phyloP scores from a whole-genome alignment of 2,329 filamentous ascomycete species.

The Aureobasidium sp. region DNA sequence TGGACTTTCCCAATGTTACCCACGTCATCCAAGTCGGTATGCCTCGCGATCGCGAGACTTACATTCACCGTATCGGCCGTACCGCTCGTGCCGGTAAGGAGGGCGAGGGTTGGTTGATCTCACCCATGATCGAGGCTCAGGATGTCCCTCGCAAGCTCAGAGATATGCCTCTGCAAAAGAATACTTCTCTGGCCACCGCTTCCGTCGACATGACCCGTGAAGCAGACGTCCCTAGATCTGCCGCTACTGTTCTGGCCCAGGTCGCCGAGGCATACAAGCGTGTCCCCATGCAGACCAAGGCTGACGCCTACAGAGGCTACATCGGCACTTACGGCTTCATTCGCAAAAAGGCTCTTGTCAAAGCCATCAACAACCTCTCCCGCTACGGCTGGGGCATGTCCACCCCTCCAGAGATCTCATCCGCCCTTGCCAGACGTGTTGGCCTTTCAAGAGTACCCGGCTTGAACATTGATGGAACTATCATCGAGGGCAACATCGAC shows the following conservation, averaged over 20 bases:
- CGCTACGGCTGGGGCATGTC: constrained; percentile 47
- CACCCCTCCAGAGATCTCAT: constrained; percentile 39
- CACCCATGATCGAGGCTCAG: constrained; percentile 49
- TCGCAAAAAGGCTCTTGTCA: constrained; percentile 33
- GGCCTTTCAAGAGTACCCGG: constrained; percentile 25
- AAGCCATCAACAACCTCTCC: constrained; percentile 50
- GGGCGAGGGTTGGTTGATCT: constrained; percentile 63
- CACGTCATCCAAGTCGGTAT: constrained; percentile 47
- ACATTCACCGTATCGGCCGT: constrained; percentile 47
- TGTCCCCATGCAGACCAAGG: constrained; percentile 38
- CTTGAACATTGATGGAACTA: constrained; percentile 21
- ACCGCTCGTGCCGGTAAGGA: constrained; percentile 62
- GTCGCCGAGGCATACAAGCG: constrained; percentile 36
- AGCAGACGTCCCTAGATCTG: constrained; percentile 34
- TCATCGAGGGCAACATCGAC: constrained; percentile 9
- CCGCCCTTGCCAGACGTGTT: constrained; percentile 25
- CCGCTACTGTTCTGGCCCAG: constrained; percentile 39
- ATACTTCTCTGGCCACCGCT: constrained; percentile 47
- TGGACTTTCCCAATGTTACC: constrained; percentile 48
- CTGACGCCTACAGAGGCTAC: constrained; percentile 49
- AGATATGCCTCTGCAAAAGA: constrained; percentile 55
- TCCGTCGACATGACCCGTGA: constrained; percentile 37
- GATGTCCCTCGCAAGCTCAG: constrained; percentile 47
- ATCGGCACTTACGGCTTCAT: constrained; percentile 48
- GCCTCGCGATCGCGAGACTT: constrained; percentile 40